Evolutionary conservation across 1,139 yeast species (phyloP).

Genomic region (Diutina pseudorugosa): DNA sequence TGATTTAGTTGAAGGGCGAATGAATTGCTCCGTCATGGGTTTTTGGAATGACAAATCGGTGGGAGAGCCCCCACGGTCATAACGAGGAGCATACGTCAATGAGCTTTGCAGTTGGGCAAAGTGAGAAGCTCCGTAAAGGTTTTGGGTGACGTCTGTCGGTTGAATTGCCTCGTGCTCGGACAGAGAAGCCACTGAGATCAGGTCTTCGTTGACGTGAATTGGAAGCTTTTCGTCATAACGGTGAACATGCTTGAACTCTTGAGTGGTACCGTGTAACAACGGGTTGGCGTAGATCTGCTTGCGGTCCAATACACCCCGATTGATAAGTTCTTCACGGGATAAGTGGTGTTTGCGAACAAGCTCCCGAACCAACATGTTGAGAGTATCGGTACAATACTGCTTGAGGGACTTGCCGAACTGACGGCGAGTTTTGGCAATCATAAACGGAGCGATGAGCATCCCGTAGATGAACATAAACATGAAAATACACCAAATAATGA

Average conservation of each 20-base stretch:
- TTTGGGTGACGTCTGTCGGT: not conserved
- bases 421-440: slow-evolving; percentile 33
- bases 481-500: slow-evolving; percentile 65
- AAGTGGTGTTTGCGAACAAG: slow-evolving; percentile 39
- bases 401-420: slow-evolving; percentile 31
- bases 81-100: not conserved
- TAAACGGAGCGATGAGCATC: slow-evolving; percentile 41
- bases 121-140: not conserved
- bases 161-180: not conserved
- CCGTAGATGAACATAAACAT: slow-evolving; percentile 50
- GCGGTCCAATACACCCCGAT: slow-evolving; percentile 20
- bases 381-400: slow-evolving; percentile 44
- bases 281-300: slow-evolving; percentile 18
- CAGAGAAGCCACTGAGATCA: not conserved
- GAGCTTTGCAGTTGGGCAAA: not conserved
- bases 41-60: not conserved
- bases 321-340: slow-evolving; percentile 22
- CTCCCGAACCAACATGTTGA: slow-evolving; percentile 41
- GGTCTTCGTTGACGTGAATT: not conserved
- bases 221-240: not conserved
- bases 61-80: not conserved
- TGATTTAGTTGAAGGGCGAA: not conserved
- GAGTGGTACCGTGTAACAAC: slow-evolving; percentile 10
- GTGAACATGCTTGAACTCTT: not conserved
- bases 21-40: not conserved